These are phyloP conservation scores for Phenoliferia sp. DNA, from an alignment of 1,284 basidiomycete genomes.

Conservation along the genomic window DNA sequence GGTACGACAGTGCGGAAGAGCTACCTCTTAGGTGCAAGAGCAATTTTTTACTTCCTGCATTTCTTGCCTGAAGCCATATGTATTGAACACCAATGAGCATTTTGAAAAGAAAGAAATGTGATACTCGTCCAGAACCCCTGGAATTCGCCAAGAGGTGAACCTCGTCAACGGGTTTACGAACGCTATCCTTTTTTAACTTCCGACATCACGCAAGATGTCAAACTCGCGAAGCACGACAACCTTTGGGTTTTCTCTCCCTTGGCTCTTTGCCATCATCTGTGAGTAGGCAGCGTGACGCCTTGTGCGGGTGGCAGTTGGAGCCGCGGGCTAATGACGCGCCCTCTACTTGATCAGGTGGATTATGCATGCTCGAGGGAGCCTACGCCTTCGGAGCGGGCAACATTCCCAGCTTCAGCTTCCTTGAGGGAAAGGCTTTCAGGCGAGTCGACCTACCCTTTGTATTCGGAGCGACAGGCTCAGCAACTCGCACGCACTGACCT, in stretches of 20 bases:
- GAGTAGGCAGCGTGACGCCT: neutral
- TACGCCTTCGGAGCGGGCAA: constrained; percentile 35
- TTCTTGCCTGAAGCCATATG: too few species aligned
- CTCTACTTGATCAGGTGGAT: neutral
- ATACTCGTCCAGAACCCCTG: too few species aligned
- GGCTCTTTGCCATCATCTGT: neutral
- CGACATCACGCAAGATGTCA: too few species aligned
- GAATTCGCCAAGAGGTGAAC: too few species aligned
- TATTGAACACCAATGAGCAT: too few species aligned
- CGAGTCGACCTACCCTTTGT: neutral
- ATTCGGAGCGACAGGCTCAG: constrained; percentile 7
- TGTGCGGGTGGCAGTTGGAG: neutral
- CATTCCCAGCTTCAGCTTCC: constrained; percentile 10
- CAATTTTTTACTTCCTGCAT: too few species aligned
- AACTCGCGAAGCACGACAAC: too few species aligned
- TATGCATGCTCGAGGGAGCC: constrained; percentile 3
- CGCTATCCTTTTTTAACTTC: too few species aligned
- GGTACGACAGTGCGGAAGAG: too few species aligned
- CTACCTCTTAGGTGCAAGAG: too few species aligned
- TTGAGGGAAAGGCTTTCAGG: constrained; percentile 29
- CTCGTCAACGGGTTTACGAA: too few species aligned
- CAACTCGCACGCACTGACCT: constrained; percentile 2
- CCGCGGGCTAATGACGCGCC: neutral
- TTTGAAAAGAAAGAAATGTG: too few species aligned
- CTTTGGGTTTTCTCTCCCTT: neutral